A percentile compares a stretch with the other conserved stretches of the same genome.
phyloP scores from a whole-genome alignment of 2,329 filamentous ascomycete genomes.

The Claviceps digitariae region DNA sequence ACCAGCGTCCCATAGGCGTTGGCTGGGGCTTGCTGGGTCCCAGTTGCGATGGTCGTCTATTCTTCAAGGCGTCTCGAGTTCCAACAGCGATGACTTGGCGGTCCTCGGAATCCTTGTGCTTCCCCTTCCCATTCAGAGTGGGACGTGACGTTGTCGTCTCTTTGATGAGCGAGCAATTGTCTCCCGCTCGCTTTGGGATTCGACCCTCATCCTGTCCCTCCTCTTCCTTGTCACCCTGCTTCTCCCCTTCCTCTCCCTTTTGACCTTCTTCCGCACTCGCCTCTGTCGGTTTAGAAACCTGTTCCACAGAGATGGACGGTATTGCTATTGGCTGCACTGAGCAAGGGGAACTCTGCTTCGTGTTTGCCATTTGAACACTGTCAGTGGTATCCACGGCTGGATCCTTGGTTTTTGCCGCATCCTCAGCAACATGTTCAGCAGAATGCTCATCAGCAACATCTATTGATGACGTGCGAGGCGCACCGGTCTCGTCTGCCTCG shows the following conservation, averaged over 20 bases:
- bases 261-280: background rate
- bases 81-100: background rate
- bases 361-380: background rate
- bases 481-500: background rate
- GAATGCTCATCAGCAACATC: background rate
- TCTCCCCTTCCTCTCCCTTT: background rate
- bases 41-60: conserved; percentile 2
- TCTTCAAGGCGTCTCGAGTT: background rate
- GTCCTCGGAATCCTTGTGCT: background rate
- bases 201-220: background rate
- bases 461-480: background rate
- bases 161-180: background rate
- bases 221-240: background rate
- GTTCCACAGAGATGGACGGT: conserved; percentile 3
- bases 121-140: background rate
- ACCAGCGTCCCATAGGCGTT: conserved; percentile 20
- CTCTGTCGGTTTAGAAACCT: background rate
- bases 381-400: background rate
- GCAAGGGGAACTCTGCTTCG: background rate
- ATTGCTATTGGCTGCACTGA: background rate
- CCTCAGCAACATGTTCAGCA: background rate
- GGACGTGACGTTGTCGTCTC: background rate
- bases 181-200: background rate
- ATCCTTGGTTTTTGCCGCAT: background rate
- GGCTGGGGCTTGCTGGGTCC: conserved; percentile 15